A percentile compares a stretch with the other conserved stretches of the same genome.
Evolutionary conservation across 2,329 filamentous ascomycete species (phyloP).

Genomic region (Diaporthe sp.): DNA sequence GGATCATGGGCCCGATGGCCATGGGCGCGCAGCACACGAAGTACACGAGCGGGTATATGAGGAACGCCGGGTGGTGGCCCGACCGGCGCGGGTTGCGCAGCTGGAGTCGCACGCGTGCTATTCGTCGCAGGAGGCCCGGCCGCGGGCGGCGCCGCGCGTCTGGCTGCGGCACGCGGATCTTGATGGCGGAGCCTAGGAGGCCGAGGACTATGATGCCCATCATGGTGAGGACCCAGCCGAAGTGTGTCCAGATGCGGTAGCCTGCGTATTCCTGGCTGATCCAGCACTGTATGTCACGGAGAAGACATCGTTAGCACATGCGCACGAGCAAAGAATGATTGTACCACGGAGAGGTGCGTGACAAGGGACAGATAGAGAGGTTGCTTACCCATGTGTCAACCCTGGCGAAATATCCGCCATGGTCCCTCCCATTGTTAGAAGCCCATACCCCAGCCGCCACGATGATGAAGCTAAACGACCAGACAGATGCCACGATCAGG

Average conservation of each 20-base stretch:
- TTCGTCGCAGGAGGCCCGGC: neutral
- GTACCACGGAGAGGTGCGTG: accelerated
- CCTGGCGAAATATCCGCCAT: constrained; percentile 29
- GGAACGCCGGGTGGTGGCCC: constrained; percentile 33
- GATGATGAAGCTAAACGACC: constrained; percentile 35
- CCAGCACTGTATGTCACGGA: constrained; percentile 11
- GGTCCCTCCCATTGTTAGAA: constrained; percentile 18
- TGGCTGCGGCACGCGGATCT: neutral
- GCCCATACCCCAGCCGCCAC: constrained; percentile 29
- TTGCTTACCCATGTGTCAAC: constrained; percentile 33
- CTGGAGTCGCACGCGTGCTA: neutral
- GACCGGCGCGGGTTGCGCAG: constrained; percentile 20
- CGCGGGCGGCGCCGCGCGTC: neutral
- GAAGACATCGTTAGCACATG: neutral
- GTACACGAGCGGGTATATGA: constrained; percentile 34
- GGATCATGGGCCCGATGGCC: constrained; percentile 33
- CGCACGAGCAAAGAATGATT: accelerated
- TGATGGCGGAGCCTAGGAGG: neutral
- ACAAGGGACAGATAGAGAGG: too few species aligned
- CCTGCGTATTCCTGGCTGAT: constrained; percentile 35
- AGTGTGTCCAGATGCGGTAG: constrained; percentile 35
- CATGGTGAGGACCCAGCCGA: constrained; percentile 30
- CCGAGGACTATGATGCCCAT: constrained; percentile 24
- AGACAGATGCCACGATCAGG: constrained; percentile 16
- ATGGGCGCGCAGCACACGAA: constrained; percentile 34